Percentiles rank a stretch among this genome's conserved stretches.
These are phyloP conservation scores for Scortechinia acanthostroma DNA, from an alignment of 2,329 filamentous ascomycete species.

Conservation along the genomic window DNA sequence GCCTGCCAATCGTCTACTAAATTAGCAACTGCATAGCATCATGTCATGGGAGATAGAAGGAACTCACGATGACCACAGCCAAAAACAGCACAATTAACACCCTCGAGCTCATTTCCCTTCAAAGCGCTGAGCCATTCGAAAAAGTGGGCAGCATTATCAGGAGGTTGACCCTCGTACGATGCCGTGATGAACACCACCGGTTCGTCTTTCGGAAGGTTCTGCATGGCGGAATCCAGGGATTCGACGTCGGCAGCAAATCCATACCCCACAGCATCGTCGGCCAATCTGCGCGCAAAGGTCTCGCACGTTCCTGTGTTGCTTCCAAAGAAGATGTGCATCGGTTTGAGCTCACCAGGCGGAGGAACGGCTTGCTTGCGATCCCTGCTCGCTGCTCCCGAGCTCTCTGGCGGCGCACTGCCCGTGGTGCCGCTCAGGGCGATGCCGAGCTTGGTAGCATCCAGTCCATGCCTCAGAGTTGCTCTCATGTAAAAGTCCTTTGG, in stretches of 20 bases:
- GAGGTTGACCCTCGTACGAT: conserved; percentile 48
- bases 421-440: conserved; percentile 5
- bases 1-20: conserved; percentile 17
- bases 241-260: conserved; percentile 35
- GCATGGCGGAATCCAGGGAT: conserved; percentile 38
- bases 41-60: not conserved
- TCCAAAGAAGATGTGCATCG: conserved; percentile 44
- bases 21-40: not conserved
- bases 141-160: conserved; percentile 48
- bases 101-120: conserved; percentile 27
- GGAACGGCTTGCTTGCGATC: conserved; percentile 2
- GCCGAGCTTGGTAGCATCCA: conserved; percentile 12
- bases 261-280: conserved; percentile 32
- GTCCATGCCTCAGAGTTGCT: conserved; percentile 8
- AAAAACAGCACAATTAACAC: conserved; percentile 43
- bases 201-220: conserved; percentile 34
- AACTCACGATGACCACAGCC: conserved; percentile 34
- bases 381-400: conserved; percentile 5
- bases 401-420: conserved; percentile 5
- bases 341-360: conserved; percentile 20
- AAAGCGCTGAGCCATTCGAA: conserved; percentile 41
- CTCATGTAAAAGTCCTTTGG: conserved; percentile 14
- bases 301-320: conserved; percentile 52
- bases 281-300: conserved; percentile 39
- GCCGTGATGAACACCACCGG: conserved; percentile 45